Evolutionary conservation across 2,329 filamentous ascomycete genomes (phyloP).

Genomic region (Scleromitrula shiraiana): DNA sequence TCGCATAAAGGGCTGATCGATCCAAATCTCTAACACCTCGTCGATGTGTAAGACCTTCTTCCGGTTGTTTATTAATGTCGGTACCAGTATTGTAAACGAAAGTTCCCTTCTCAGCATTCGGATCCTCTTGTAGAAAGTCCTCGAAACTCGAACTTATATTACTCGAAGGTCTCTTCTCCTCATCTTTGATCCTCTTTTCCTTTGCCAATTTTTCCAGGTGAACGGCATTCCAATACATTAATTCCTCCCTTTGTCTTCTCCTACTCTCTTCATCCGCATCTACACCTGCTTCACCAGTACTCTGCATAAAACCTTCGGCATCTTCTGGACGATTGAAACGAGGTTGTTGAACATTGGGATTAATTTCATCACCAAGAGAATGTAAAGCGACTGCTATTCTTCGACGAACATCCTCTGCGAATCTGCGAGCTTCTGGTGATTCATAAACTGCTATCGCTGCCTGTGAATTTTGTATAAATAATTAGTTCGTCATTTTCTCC

Average conservation of each 20-base stretch:
- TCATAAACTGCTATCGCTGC: slow-evolving; percentile 45
- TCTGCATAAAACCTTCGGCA: slow-evolving; percentile 53
- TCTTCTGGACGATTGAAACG: slow-evolving; percentile 59
- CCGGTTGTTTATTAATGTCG: slow-evolving; percentile 33
- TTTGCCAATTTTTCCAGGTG: slow-evolving; percentile 41
- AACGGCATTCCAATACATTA: slow-evolving; percentile 57
- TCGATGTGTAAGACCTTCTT: slow-evolving; percentile 35
- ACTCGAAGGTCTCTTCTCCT: slow-evolving; percentile 23
- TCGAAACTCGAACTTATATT: slow-evolving; percentile 39
- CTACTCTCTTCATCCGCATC: slow-evolving; percentile 56
- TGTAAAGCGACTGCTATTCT: slow-evolving; percentile 53
- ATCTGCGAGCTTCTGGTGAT: slow-evolving; percentile 53
- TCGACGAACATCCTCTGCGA: slow-evolving; percentile 52
- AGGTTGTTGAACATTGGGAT: slow-evolving; percentile 35
- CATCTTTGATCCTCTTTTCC: slow-evolving; percentile 22
- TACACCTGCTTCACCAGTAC: slow-evolving; percentile 40
- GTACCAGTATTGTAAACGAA: slow-evolving; percentile 51
- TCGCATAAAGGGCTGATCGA: slow-evolving; percentile 40
- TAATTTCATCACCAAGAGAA: slow-evolving; percentile 49
- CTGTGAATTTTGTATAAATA: slow-evolving; percentile 10
- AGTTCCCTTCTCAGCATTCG: slow-evolving; percentile 44
- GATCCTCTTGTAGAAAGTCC: slow-evolving; percentile 48
- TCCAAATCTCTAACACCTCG: slow-evolving; percentile 42
- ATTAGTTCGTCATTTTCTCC: slow-evolving; percentile 8
- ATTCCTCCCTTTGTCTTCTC: slow-evolving; percentile 53